Conservation (phyloP, 371 early-diverging fungal species). For the Mortierella sp. region DNA sequence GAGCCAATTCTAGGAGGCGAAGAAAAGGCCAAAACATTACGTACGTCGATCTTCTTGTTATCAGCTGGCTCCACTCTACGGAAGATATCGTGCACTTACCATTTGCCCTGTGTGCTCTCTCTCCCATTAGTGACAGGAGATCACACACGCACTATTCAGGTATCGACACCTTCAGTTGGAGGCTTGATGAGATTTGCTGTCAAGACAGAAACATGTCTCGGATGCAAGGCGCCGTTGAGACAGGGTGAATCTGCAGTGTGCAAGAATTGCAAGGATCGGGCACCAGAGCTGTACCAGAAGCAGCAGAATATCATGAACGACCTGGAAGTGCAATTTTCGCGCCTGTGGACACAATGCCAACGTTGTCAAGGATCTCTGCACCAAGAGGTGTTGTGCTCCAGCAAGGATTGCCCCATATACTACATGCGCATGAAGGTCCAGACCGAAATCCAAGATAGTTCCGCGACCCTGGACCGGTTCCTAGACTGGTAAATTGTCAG, state of each 20-base stretch:
- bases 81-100: neutral
- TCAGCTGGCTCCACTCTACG: no score
- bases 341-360: constrained; percentile 99
- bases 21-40: constrained; percentile 76
- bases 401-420: constrained; percentile 99
- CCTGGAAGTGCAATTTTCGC: constrained; percentile 83
- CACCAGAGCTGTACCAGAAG: constrained; percentile 82
- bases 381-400: constrained; percentile 98
- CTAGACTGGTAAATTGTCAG: constrained; percentile 74
- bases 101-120: neutral
- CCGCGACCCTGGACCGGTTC: constrained; percentile 70
- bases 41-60: constrained; percentile 55
- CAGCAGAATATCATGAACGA: constrained; percentile 75
- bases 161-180: constrained; percentile 89
- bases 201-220: constrained; percentile 91
- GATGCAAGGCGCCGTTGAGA: constrained; percentile 92
- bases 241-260: constrained; percentile 86
- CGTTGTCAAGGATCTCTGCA: constrained; percentile 98
- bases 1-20: constrained; percentile 99
- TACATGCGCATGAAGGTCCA: constrained; percentile 99
- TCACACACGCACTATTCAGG: constrained; percentile 91
- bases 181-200: constrained; percentile 96
- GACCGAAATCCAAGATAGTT: constrained; percentile 91
- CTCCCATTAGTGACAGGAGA: constrained; percentile 78
- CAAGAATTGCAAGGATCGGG: constrained; percentile 77